Percentiles rank a stretch among this genome's conserved stretches.
Evolutionary conservation across 2,329 filamentous ascomycete genomes (phyloP).

Genomic region (Rhynchosporium secalis): DNA sequence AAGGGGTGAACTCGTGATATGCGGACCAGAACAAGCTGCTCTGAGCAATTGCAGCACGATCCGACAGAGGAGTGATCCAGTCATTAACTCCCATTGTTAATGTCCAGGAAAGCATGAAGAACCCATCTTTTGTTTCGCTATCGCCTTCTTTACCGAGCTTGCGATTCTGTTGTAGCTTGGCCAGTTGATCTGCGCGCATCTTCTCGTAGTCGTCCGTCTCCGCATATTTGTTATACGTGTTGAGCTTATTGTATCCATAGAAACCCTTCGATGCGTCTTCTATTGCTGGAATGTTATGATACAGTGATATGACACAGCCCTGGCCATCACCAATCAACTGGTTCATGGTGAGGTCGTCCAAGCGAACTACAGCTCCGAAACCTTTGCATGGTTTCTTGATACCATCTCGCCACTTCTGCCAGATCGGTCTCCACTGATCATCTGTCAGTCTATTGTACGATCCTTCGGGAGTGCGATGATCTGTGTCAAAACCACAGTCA

Average conservation of each 20-base stretch:
- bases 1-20: slow-evolving; percentile 5
- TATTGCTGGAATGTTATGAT: slow-evolving; percentile 1
- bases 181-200: slow-evolving; percentile 7
- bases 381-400: slow-evolving; percentile 12
- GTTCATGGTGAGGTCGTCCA: slow-evolving; percentile 10
- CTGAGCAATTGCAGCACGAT: slow-evolving; percentile 6
- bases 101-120: slow-evolving; percentile 1
- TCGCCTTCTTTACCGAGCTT: slow-evolving; percentile 3
- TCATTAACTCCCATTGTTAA: slow-evolving; percentile 2
- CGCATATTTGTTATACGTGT: slow-evolving; percentile 2
- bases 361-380: not conserved
- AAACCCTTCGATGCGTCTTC: slow-evolving; percentile 4
- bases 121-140: not conserved
- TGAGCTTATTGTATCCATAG: slow-evolving; percentile 1
- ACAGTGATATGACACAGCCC: not conserved
- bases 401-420: slow-evolving; percentile 7
- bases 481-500: slow-evolving; percentile 7
- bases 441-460: slow-evolving; percentile 8
- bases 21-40: slow-evolving; percentile 12
- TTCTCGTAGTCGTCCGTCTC: slow-evolving; percentile 6
- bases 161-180: slow-evolving; percentile 3
- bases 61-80: slow-evolving; percentile 1
- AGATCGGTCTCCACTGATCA: slow-evolving; percentile 9
- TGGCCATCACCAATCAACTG: slow-evolving; percentile 3
- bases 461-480: not conserved